Percentiles rank a stretch among this genome's conserved stretches.
phyloP scores from a whole-genome alignment of 2,329 filamentous ascomycete genomes.

The Talaromyces sp. region DNA sequence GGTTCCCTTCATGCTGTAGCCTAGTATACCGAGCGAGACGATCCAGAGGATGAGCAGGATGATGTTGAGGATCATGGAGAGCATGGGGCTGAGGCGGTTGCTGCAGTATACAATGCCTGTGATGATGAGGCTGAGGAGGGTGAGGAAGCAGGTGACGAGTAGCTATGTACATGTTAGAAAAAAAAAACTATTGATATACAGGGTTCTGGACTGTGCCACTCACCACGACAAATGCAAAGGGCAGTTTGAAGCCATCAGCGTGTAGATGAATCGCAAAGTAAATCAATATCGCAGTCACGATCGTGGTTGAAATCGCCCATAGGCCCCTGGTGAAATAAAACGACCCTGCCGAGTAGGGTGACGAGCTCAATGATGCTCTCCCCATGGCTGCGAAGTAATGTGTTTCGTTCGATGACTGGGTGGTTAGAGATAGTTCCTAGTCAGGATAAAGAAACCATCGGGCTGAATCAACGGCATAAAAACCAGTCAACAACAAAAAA shows the following conservation, averaged over 20 bases:
- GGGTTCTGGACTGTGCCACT: conserved; percentile 12
- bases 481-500: neutral
- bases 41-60: conserved; percentile 47
- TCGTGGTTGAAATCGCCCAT: conserved; percentile 46
- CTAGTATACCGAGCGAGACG: conserved; percentile 46
- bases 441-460: neutral
- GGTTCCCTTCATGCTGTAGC: conserved; percentile 50
- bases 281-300: conserved; percentile 49
- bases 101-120: conserved; percentile 48
- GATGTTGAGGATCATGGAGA: conserved; percentile 47
- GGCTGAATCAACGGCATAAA: neutral
- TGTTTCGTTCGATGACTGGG: neutral
- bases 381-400: neutral
- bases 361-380: conserved; percentile 19
- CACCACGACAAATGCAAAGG: conserved; percentile 57
- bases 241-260: conserved; percentile 46
- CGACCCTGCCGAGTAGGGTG: conserved; percentile 32
- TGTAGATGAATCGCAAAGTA: conserved; percentile 52
- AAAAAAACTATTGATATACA: neutral
- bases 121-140: conserved; percentile 42
- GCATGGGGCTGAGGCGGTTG: conserved; percentile 46
- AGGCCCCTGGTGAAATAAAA: conserved; percentile 35
- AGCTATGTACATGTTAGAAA: conserved; percentile 34
- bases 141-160: conserved; percentile 46
- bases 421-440: neutral